Percentiles rank a stretch among this genome's conserved stretches.
These are phyloP conservation scores for Sinapis alba DNA, from an alignment of 441 rosid genomes.

Conservation along the genomic window DNA sequence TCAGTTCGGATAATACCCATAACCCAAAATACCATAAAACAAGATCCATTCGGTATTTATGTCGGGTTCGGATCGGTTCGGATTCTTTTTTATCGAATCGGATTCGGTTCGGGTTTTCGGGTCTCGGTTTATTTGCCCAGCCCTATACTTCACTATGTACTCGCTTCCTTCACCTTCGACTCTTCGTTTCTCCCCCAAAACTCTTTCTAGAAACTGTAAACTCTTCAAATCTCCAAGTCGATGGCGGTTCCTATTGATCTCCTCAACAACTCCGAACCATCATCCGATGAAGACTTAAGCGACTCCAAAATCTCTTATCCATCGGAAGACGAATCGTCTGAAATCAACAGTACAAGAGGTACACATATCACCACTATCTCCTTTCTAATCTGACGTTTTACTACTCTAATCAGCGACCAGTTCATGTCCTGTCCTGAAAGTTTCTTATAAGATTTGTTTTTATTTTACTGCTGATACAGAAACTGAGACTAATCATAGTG, in stretches of 20 bases:
- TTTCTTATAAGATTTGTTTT: too few species aligned
- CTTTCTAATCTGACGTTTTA: background rate
- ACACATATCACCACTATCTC: background rate
- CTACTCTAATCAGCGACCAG: background rate
- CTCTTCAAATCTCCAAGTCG: background rate
- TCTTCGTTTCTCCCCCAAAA: background rate
- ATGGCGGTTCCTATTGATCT: conserved; percentile 9
- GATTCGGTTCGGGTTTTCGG: too few species aligned
- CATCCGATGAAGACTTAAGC: conserved; percentile 13
- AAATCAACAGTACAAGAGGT: background rate
- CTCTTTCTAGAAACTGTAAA: background rate
- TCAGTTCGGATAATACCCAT: too few species aligned
- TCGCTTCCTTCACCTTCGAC: background rate
- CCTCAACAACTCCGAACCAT: conserved; percentile 11
- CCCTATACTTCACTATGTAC: background rate
- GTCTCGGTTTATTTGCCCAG: too few species aligned
- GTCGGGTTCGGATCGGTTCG: too few species aligned
- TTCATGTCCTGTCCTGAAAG: background rate
- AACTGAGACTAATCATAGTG: background rate
- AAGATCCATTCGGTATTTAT: too few species aligned
- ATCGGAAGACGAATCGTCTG: conserved; percentile 24
- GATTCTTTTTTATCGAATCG: too few species aligned
- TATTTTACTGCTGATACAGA: background rate
- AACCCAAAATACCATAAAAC: too few species aligned
- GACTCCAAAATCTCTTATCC: background rate